Evolutionary conservation across 345 rosid species (phyloP).

Genomic region (Sonneratia caseolaris): DNA sequence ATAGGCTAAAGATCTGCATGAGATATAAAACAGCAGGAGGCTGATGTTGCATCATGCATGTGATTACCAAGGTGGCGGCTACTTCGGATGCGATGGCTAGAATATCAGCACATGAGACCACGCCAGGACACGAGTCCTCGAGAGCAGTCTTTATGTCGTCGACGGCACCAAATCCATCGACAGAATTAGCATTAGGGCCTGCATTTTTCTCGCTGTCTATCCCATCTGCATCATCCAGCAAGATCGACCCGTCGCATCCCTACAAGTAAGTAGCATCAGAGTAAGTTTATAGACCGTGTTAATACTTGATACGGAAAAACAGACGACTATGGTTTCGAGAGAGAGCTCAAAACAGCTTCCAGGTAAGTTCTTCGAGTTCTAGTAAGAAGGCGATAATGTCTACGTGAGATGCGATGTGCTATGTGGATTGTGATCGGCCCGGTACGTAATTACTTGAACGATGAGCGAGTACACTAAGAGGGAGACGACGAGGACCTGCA

Average conservation of each 20-base stretch:
- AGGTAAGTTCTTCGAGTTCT: neutral
- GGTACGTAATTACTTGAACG: too few species aligned
- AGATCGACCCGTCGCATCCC: slow-evolving; percentile 71
- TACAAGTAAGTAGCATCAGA: slow-evolving; percentile 8
- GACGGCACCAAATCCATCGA: slow-evolving; percentile 55
- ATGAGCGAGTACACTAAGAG: neutral
- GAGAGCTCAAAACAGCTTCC: neutral
- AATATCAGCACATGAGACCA: slow-evolving; percentile 75
- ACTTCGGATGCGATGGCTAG: slow-evolving; percentile 59
- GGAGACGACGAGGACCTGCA: slow-evolving; percentile 29
- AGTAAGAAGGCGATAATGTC: too few species aligned
- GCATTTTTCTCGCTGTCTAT: slow-evolving; percentile 57
- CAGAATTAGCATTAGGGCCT: slow-evolving; percentile 31
- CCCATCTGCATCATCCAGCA: slow-evolving; percentile 41
- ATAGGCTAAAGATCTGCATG: neutral
- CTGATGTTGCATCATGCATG: neutral
- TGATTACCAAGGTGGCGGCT: slow-evolving; percentile 44
- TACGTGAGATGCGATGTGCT: too few species aligned
- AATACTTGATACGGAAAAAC: too few species aligned
- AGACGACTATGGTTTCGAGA: neutral
- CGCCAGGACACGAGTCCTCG: slow-evolving; percentile 54
- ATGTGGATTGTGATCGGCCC: too few species aligned
- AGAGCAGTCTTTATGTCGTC: slow-evolving; percentile 59
- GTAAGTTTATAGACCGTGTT: neutral
- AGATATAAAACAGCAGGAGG: neutral